Base-by-base conservation (phyloP, 2,329 filamentous ascomycete species). In the Thelonectria olida region DNA sequence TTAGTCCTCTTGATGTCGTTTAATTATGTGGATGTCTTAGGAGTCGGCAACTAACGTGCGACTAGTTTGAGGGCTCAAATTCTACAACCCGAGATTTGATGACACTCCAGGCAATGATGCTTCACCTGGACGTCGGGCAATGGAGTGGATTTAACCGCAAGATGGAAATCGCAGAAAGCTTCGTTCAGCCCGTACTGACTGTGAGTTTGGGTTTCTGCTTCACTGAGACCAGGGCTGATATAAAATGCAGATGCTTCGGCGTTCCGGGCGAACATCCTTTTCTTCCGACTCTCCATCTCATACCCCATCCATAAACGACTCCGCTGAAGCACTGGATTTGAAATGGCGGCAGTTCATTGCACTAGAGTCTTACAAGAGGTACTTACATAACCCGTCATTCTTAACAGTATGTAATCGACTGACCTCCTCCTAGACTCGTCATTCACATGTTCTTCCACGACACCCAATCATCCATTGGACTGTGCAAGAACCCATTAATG, bases 331-430 rank as follows among this genome's bases (percentile, higher is more conserved):
- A 6, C 27, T 71, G 12, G 65, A 71, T 23, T 63, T 57, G 7
- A 71, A 71, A 56, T 71, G 68, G 68, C 52, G 54, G 22, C 58
- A 56, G 9, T 71, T 71, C 25, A 42, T 54, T 20, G 39, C 47
- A 22, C 13, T 67, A 6, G 68, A 71, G 50, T 71, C 68, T 12
- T 54, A 61, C 55, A 71, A 71, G 65, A 67, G 68, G 68, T 66
- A 41, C 39, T 36, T 44, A 15, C 4, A 15, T 34, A 48, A 41
- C 38, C 23, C 13, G 38, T 36, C 39, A 36, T n/a, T 47, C 15
- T 5, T 39, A 22, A 34, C 15, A 28, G 34, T 20, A 34, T 15
- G 41, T 9, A 17, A 27, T 15, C 36, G 49, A 50, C 62, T 71
- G 50, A 71, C 54, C 45, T 27, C 27, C 28, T 31, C 17, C 27